A percentile compares a stretch with the other conserved stretches of the same genome.
Evolutionary conservation across 2,329 filamentous ascomycete genomes (phyloP).

Genomic region (Penicillium frequentans): DNA sequence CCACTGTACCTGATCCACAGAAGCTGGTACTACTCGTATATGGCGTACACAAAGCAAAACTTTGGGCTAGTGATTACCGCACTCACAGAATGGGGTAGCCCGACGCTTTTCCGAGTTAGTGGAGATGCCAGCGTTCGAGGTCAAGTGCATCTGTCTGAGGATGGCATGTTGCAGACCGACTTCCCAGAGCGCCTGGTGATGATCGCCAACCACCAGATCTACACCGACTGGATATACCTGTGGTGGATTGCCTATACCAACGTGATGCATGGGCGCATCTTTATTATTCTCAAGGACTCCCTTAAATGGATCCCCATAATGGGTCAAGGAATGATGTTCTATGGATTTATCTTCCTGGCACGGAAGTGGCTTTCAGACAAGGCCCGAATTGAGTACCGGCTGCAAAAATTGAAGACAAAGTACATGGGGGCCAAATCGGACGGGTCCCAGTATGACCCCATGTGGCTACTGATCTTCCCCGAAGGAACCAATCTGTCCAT

Average conservation of each 20-base stretch:
- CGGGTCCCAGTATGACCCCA: constrained; percentile 54
- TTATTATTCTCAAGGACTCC: constrained; percentile 67
- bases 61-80: constrained; percentile 64
- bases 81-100: constrained; percentile 63
- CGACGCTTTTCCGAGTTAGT: constrained; percentile 62
- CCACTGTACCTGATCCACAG: constrained; percentile 63
- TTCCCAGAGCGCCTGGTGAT: constrained; percentile 63
- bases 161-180: constrained; percentile 58
- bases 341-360: constrained; percentile 66
- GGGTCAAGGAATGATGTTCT: constrained; percentile 64
- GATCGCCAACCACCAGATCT: constrained; percentile 66
- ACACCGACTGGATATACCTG: constrained; percentile 69
- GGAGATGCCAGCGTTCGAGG: constrained; percentile 61
- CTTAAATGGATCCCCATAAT: constrained; percentile 63
- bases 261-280: constrained; percentile 64
- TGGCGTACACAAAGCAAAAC: constrained; percentile 65
- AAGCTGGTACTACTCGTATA: constrained; percentile 63
- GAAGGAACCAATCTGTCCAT: constrained; percentile 64
- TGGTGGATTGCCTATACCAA: constrained; percentile 69
- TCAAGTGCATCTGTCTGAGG: constrained; percentile 56
- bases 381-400: constrained; percentile 57
- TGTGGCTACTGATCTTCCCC: constrained; percentile 68
- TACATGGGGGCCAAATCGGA: constrained; percentile 51
- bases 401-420: constrained; percentile 55
- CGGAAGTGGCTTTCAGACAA: constrained; percentile 64